These are phyloP conservation scores for Coemansia sp. DNA, from an alignment of 192 early-diverging fungal species.

Conservation along the genomic window DNA sequence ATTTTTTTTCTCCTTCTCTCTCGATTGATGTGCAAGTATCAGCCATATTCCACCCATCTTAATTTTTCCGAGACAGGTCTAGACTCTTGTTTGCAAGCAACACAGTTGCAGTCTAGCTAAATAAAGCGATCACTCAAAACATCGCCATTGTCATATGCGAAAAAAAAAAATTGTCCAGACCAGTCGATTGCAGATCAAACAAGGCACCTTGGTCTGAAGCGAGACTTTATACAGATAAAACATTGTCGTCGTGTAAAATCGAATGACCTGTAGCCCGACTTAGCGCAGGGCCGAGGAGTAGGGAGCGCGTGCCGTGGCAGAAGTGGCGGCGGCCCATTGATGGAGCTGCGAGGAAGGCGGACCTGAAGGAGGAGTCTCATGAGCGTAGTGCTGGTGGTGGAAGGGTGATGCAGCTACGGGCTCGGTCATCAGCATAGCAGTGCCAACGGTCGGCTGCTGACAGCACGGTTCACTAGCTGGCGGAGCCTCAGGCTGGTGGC, in stretches of 20 bases:
- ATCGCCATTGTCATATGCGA: not conserved
- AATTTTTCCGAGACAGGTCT: not conserved
- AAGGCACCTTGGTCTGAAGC: too few relatives aligned
- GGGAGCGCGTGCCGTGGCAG: not conserved
- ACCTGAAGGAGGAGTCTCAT: not conserved
- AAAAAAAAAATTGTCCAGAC: not conserved
- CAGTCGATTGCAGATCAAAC: not conserved
- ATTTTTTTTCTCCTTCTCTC: not conserved
- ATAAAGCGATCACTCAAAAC: not conserved
- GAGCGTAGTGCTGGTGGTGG: not conserved
- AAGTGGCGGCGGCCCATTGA: not conserved
- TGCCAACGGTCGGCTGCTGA: conserved; percentile 21
- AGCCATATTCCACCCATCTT: not conserved
- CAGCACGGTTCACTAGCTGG: conserved; percentile 1
- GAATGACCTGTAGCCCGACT: not conserved
- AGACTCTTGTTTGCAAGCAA: not conserved
- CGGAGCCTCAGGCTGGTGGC: not conserved
- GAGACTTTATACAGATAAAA: not conserved
- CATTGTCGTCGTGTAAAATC: not conserved
- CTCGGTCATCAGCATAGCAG: conserved; percentile 40
- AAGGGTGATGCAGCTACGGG: conserved; percentile 5
- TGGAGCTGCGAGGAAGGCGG: not conserved
- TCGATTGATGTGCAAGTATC: not conserved
- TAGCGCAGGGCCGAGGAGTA: not conserved
- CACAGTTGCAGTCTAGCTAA: not conserved